These are phyloP conservation scores for Zizania palustris DNA, from an alignment of 202 grass and related monocot genomes.

Conservation along the genomic window DNA sequence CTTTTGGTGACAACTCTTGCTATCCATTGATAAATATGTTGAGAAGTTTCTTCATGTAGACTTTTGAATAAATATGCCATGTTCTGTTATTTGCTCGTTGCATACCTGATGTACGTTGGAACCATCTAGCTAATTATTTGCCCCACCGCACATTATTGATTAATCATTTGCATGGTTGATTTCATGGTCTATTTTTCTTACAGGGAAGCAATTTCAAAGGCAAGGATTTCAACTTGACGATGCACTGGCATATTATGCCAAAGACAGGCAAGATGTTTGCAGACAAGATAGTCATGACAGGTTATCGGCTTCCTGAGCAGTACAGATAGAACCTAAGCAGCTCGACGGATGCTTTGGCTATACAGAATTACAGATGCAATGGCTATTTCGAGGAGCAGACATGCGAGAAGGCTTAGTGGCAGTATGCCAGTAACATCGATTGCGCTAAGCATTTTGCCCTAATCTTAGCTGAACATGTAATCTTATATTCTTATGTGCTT, in stretches of 20 bases:
- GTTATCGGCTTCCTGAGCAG: constrained; percentile 84
- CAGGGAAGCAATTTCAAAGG: constrained; percentile 92
- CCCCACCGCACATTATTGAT: no score
- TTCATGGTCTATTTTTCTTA: neutral
- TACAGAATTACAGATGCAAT: constrained; percentile 2
- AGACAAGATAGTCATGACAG: constrained; percentile 94
- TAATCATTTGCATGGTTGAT: constrained; percentile 20
- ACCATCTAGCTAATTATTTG: neutral
- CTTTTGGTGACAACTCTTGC: neutral
- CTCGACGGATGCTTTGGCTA: neutral
- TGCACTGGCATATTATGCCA: constrained; percentile 99
- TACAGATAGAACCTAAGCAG: constrained; percentile 62
- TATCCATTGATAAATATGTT: neutral
- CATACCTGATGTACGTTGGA: neutral
- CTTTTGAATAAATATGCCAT: neutral
- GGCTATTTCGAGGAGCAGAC: constrained; percentile 16
- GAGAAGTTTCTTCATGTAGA: neutral
- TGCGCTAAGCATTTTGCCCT: constrained; percentile 34
- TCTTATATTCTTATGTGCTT: constrained; percentile 25
- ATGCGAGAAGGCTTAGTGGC: constrained; percentile 26
- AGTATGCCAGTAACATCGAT: neutral
- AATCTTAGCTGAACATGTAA: constrained; percentile 35
- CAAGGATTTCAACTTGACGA: constrained; percentile 92
- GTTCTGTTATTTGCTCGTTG: neutral
- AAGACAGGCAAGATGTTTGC: constrained; percentile 99